Evolutionary conservation across 139 green algal genomes (phyloP), one percentile per base, ranked within the genome.

Genomic region (Chlorella sp.): DNA sequence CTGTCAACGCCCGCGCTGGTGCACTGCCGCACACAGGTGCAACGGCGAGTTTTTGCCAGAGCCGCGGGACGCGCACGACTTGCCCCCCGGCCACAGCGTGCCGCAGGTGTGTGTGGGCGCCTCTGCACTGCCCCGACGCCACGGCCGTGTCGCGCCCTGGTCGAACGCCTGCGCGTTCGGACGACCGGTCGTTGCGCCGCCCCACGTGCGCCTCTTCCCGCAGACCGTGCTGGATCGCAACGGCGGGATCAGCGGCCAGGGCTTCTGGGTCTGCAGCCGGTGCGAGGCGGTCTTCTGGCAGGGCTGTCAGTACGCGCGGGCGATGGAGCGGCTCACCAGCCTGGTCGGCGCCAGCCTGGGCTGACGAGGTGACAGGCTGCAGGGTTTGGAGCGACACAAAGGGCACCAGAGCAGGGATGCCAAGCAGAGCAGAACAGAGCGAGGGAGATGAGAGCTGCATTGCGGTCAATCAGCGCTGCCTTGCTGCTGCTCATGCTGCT

Each of bases 41-140:
- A 91, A 91, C 68, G 84, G 86, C 42, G 66, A 83, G 21, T 89
- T 91, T 40, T 9, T 67, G 25, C 63, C 79, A 23, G 43, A 78
- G 12, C 73, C 78, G 36, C 38, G 64, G 17, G 27, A 60, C 21
- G 72, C 56, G 19, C 69, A 74, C 71, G 78, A 36, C 8, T 66
- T 86, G 12, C 82, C 84, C 5, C 27, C 43, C 0, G 63, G 53
- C 42, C 68, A 86, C 9, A 64, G 17, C 43, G 5, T 43, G 59
- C n/a, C 86, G 83, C 61, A 42, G 65, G 45, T 67, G 77, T 12
- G 73, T 74, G n/a, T 69, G 40, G 21, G 25, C 17, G 40, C 27
- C 12, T 19, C 40, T 12, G 38, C 5, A 8, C 56, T 33, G 53
- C 25, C 53, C 53, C 3, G 53, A 33, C 53, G 27, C 3, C 53